Base-by-base conservation (phyloP, 2,329 filamentous ascomycete species). In the Emydomyces testavorans region DNA sequence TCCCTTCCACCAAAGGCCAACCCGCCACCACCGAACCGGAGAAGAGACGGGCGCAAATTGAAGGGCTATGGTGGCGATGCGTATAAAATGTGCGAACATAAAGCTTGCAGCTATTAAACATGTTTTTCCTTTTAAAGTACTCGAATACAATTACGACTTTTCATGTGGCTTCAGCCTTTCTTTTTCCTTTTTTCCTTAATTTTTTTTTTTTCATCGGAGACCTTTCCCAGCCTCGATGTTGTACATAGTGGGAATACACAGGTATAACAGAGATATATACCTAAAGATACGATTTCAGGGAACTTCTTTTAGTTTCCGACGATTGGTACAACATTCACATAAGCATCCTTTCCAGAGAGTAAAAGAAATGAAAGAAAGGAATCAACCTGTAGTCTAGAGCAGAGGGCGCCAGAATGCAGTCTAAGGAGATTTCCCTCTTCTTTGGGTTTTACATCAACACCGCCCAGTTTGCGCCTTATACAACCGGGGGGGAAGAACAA, bases 1-100 rank as follows among this genome's bases (percentile, higher is more conserved):
- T 20, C 21, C 4, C 40, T 55, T 38, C 53, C 53, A 28, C 48
- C 51, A 24, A 53, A 50, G 49, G 45, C 48, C n/a, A n/a, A n/a
- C n/a, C n/a, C n/a, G 16, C 24, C 1, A 23, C 35, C 15, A 47
- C 46, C 41, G 50, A 38, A 4, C 13, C n/a, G 4, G 48, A 52
- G 51, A n/a, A 43, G 48, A 38, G 43, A 20, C 2, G 37, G 40
- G 28, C 1, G 3, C 15, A 41, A 39, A 28, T 35, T 32, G 26
- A 8, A 34, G 32, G 41, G 26, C 24, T 47, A 44, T 15, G 49
- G 36, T 29, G 42, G 48, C 47, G 48, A 40, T n/a, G 36, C 38
- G 10, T 32, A 38, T 35, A 41, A 41, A 32, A 39, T 44, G 39
- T 50, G 48, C 48, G 35, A n/a, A 10, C 13, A 45, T 11, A 46